Evolutionary conservation across 148 eudicot genomes (phyloP).

Genomic region (Vaccinium darrowii): DNA sequence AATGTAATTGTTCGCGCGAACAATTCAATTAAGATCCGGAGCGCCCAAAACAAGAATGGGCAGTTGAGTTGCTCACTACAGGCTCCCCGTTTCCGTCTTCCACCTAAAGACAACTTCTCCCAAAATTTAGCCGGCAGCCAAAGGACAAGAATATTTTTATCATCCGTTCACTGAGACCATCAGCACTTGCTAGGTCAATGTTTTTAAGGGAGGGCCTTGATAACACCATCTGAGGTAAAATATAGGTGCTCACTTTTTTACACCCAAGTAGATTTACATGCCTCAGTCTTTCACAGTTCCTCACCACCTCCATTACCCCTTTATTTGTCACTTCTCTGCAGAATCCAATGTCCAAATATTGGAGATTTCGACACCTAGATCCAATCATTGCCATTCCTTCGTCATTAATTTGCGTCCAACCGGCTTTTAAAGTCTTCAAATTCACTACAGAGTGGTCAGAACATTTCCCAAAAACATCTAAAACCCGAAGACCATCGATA

Average conservation of each 20-base stretch:
- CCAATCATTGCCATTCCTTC: background rate
- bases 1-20: too few species aligned
- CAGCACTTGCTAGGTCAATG: background rate
- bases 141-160: background rate
- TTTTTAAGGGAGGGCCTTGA: background rate
- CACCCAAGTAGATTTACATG: background rate
- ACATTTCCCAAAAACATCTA: background rate
- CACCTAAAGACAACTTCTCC: too few species aligned
- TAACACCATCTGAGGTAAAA: background rate
- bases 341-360: background rate
- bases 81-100: too few species aligned
- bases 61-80: too few species aligned
- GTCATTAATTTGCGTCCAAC: background rate
- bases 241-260: background rate
- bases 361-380: background rate
- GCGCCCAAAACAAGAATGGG: too few species aligned
- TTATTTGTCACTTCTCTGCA: background rate
- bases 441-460: background rate
- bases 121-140: background rate
- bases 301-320: background rate
- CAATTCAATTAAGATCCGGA: too few species aligned
- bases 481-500: background rate
- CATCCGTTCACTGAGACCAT: background rate
- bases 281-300: background rate
- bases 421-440: background rate